Evolutionary conservation across 2,329 filamentous ascomycete species (phyloP), one percentile per base, ranked within the genome.

Genomic region (Bipolaris sorokiniana): DNA sequence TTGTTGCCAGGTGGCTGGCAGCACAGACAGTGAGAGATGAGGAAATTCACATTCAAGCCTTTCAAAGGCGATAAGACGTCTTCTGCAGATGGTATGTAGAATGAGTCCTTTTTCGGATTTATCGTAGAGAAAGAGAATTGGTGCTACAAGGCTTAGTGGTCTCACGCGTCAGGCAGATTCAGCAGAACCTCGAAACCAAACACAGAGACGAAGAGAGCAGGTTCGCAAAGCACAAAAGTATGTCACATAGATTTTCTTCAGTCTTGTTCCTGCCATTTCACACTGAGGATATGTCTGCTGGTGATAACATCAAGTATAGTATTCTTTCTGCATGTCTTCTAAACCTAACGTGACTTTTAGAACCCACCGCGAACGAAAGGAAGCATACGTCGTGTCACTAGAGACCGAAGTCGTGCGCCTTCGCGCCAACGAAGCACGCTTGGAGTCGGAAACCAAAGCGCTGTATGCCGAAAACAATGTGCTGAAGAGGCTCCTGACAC

Each of bases 341-440:
- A 5, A 40, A 40, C 37, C 16, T 40, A 40, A 40, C 37, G 3
- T 22, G 7, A 40, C 37, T 23, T 23, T 16, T 38, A 74, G 69
- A 41, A 71, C 64, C 4, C 69, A 74, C 51, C 71, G 70, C 13
- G 70, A 74, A 37, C 71, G 71, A n/a, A 74, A 73, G 57, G 70
- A 73, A 56, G 60, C 66, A n/a, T 74, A 74, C 48, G 65, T 62
- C n/a, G 67, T 66, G 38, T 65, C 67, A 3, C 54, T 74, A 1
- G 71, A 74, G 56, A 55, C 40, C 13, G 69, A 74, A 54, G 67
- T 73, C 15, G 51, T 72, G 11, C 66, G 67, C 28, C 57, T 72
- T 5, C 70, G 71, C 36, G 67, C 69, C 38, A 72, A 70, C 37
- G 72, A 78, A 65, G 62, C 68, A 3, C 63, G 52, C 18, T 63